Evolutionary conservation across 75 land plant species (phyloP), one percentile per base, ranked within the genome.

Genomic region (Adiantum capillusveneris): DNA sequence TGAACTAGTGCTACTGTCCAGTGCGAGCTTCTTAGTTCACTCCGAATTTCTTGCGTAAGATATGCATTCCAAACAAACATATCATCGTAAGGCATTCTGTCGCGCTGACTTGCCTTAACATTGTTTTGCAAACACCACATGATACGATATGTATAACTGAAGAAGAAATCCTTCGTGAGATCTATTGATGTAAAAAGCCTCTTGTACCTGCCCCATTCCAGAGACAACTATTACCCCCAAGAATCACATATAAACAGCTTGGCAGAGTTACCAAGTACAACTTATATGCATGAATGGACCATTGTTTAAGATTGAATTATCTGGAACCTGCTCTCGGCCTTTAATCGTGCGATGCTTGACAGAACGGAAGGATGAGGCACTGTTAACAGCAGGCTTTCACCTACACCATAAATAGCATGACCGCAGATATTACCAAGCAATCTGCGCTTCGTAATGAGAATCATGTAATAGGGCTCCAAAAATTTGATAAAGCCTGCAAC

Each of bases 31-130:
- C 79, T 75, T 9, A 88, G 83, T 20, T 63, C 77, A 45, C 60
- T 60, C 11, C 88, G 73, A 26, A 88, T 82, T 41, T 77, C 83
- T 5, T 73, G 78, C 27, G 93, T 88, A 31, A 88, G 70, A 55
- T 63, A 82, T n/a, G 80, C 81, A 77, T 88, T 88, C 93, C 93
- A 88, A 9, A 88, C 93, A 69, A 84, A 88, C 93, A 88, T 85
- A n/a, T 79, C 74, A 21, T 85, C 93, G 71, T 81, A 81, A 0
- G 72, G 50, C 6, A 60, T 64, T 31, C 72, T 75, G 24, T 73
- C 78, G 39, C 68, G 52, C 31, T 76, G 51, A 31, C 41, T 48
- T 31, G 65, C 65, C 36, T 65, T 70, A 14, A 81, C 34, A 29
- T 84, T 88, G 61, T 74, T 79, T 59, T 88, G 93, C 63, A 88